Percentiles rank a stretch among this genome's conserved stretches.
Evolutionary conservation across 352 stramenopile genomes (phyloP).

Genomic region (Aphanomyces invadans): DNA sequence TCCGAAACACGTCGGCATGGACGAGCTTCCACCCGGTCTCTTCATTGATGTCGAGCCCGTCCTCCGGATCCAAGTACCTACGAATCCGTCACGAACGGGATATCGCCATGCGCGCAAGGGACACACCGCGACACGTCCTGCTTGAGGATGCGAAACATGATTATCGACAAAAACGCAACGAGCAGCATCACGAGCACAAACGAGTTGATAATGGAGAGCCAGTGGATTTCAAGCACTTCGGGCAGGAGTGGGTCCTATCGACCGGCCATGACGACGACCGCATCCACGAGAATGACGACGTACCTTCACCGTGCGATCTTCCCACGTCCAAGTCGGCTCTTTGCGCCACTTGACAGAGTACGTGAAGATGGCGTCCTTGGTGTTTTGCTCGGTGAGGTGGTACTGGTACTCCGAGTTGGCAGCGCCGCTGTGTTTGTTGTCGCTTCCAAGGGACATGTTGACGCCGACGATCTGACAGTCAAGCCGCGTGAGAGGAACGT

Average conservation of each 20-base stretch:
- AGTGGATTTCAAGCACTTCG: constrained; percentile 90
- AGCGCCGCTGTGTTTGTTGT: background rate
- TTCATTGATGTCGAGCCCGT: constrained; percentile 86
- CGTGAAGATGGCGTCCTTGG: constrained; percentile 78
- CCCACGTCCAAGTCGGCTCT: constrained; percentile 76
- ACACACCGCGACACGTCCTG: constrained; percentile 95
- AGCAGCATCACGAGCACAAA: constrained; percentile 97
- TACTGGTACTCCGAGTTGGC: constrained; percentile 41
- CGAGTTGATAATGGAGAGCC: constrained; percentile 98
- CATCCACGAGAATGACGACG: constrained; percentile 21
- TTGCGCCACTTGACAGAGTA: constrained; percentile 96
- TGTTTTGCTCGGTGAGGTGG: constrained; percentile 39
- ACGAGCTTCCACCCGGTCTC: constrained; percentile 97
- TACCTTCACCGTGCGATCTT: constrained; percentile 80
- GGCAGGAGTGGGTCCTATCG: constrained; percentile 3
- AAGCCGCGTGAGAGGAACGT: background rate
- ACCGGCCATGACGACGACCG: background rate
- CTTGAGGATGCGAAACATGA: constrained; percentile 95
- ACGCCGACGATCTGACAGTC: constrained; percentile 55
- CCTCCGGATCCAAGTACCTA: constrained; percentile 84
- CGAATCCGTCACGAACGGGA: background rate
- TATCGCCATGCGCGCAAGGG: no score
- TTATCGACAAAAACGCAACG: constrained; percentile 94
- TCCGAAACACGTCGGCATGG: constrained; percentile 95
- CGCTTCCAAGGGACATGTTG: constrained; percentile 45